Evolutionary conservation across 2,329 filamentous ascomycete species (phyloP).

Genomic region (Aspergillus udagawae): DNA sequence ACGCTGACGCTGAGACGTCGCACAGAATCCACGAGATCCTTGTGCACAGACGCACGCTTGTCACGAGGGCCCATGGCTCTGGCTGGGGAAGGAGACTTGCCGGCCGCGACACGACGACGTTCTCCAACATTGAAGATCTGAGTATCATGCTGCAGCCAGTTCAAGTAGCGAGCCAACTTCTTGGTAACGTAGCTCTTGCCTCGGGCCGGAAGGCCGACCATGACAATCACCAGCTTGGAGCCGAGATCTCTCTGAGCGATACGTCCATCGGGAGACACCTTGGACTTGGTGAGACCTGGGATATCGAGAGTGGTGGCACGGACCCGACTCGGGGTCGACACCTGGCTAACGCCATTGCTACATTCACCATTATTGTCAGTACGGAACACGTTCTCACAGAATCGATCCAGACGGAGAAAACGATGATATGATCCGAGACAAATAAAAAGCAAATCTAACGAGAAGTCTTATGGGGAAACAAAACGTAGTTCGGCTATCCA

Average conservation of each 20-base stretch:
- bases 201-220: conserved; percentile 92
- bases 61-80: conserved; percentile 10
- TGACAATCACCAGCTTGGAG: conserved; percentile 94
- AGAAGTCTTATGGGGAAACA: neutral
- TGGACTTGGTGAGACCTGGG: conserved; percentile 90
- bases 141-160: conserved; percentile 96
- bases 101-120: conserved; percentile 71
- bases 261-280: conserved; percentile 89
- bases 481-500: conserved; percentile 1
- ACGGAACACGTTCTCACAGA: neutral
- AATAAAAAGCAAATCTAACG: neutral
- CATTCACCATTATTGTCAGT: neutral
- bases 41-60: conserved; percentile 32
- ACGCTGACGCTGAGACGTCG: conserved; percentile 41
- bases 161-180: conserved; percentile 90
- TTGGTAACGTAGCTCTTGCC: conserved; percentile 99
- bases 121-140: conserved; percentile 97
- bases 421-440: neutral
- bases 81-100: conserved; percentile 41
- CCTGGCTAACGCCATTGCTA: conserved; percentile 21
- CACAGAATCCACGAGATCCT: conserved; percentile 41
- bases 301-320: conserved; percentile 96
- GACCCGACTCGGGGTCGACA: conserved; percentile 67
- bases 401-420: neutral
- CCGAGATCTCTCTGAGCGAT: conserved; percentile 93